Evolutionary conservation across 2,329 filamentous ascomycete species (phyloP).

Genomic region (Hortaea sp.): DNA sequence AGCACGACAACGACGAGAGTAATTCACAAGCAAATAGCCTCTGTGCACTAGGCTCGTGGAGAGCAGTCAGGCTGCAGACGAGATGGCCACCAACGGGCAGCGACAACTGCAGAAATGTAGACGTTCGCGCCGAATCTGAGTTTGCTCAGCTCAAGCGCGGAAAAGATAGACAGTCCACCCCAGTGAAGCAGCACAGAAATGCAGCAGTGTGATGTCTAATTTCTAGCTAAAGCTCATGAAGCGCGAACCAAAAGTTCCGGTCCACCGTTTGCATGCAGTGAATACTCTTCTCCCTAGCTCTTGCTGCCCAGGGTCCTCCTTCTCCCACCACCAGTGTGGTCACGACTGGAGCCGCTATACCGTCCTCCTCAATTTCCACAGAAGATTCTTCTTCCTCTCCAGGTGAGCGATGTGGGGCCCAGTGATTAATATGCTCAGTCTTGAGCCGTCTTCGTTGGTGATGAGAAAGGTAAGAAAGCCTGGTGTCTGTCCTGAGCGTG

Average conservation of each 20-base stretch:
- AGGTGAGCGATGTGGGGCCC: no score
- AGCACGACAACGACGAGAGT: conserved; percentile 3
- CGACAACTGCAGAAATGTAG: background rate
- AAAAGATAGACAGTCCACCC: conserved; percentile 1
- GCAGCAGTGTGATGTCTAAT: conserved; percentile 34
- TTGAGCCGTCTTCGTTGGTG: no score
- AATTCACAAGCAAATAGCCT: background rate
- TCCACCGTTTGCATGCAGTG: background rate
- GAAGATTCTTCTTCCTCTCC: no score
- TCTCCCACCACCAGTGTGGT: conserved; percentile 9
- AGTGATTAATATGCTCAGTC: no score
- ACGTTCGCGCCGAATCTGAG: background rate
- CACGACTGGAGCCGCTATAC: background rate
- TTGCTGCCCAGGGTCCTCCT: conserved; percentile 16
- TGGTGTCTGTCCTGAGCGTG: no score
- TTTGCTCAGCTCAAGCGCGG: background rate
- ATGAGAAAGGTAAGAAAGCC: no score
- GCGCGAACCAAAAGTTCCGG: background rate
- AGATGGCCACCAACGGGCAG: background rate
- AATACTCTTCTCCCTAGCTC: conserved; percentile 14
- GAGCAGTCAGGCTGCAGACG: background rate
- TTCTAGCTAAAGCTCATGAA: conserved; percentile 36
- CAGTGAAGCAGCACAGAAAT: conserved; percentile 18
- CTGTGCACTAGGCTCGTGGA: background rate
- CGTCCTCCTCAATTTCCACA: no score